These are phyloP conservation scores for Penicillium cataractarum DNA, from an alignment of 495 filamentous ascomycete species.

Conservation along the genomic window DNA sequence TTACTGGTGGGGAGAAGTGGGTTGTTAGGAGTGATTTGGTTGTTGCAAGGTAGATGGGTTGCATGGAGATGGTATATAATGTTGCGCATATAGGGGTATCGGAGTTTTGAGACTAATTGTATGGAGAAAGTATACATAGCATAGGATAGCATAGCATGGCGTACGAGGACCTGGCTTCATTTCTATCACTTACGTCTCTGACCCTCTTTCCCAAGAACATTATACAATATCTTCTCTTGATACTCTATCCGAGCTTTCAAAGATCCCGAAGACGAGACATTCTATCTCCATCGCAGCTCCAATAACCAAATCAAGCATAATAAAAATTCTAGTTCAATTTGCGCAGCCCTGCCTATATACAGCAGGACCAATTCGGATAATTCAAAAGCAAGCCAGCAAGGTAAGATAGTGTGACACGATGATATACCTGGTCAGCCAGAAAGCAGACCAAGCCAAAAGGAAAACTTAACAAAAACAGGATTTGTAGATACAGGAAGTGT, in stretches of 20 bases:
- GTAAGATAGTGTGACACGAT: constrained; percentile 31
- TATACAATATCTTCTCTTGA: not conserved
- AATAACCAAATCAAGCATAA: not conserved
- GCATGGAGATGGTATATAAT: not conserved
- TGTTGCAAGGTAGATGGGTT: constrained; percentile 54
- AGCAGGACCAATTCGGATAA: not conserved
- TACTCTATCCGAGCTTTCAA: not conserved
- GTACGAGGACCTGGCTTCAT: not conserved
- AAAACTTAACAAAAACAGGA: constrained; percentile 17
- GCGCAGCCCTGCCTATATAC: not conserved
- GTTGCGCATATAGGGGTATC: not conserved
- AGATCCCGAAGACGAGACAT: not conserved
- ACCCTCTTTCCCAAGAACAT: too few relatives aligned
- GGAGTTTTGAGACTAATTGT: not conserved
- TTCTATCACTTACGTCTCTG: not conserved
- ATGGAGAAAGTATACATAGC: not conserved
- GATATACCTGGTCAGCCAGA: constrained; percentile 24
- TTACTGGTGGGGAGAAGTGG: constrained; percentile 87
- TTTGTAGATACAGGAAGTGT: constrained; percentile 33
- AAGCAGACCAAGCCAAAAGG: constrained; percentile 3
- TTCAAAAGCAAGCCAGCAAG: constrained; percentile 15
- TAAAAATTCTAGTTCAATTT: constrained; percentile 11
- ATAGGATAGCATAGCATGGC: not conserved
- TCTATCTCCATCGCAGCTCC: not conserved
- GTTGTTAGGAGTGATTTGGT: constrained; percentile 87